These are phyloP conservation scores for Suillus spraguei DNA, from an alignment of 768 basidiomycete species.

Conservation along the genomic window DNA sequence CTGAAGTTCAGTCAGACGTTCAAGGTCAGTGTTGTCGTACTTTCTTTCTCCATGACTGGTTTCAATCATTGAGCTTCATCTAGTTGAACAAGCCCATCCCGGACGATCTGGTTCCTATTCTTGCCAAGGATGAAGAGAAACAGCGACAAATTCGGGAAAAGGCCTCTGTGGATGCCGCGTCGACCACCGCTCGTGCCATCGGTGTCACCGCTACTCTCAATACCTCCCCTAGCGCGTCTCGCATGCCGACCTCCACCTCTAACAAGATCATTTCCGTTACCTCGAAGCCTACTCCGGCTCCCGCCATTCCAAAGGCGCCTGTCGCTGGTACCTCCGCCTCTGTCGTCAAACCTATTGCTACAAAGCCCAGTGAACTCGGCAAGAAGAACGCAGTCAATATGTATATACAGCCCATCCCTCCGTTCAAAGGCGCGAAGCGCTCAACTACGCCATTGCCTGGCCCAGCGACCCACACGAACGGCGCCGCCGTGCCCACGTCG, in stretches of 20 bases:
- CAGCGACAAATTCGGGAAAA: conserved; percentile 83
- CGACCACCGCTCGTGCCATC: conserved; percentile 69
- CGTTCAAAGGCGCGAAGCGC: conserved; percentile 74
- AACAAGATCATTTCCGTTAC: conserved; percentile 31
- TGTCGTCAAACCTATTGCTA: conserved; percentile 30
- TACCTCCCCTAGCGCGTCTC: conserved; percentile 50
- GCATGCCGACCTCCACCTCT: conserved; percentile 34
- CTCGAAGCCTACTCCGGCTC: conserved; percentile 32
- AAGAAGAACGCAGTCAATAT: conserved; percentile 60
- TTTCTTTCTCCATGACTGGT: conserved; percentile 2
- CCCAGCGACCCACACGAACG: conserved; percentile 24
- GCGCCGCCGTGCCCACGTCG: conserved; percentile 46
- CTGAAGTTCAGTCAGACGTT: conserved; percentile 92
- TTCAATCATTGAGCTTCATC: conserved; percentile 4
- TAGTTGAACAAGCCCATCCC: conserved; percentile 95
- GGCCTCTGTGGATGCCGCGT: conserved; percentile 65
- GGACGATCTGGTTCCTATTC: conserved; percentile 88
- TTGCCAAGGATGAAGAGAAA: conserved; percentile 93
- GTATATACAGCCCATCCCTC: conserved; percentile 89
- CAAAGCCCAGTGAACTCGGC: conserved; percentile 33
- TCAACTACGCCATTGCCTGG: conserved; percentile 26
- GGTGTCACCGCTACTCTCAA: conserved; percentile 46
- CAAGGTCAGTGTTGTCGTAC: conserved; percentile 63
- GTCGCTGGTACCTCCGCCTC: conserved; percentile 24
- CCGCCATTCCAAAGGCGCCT: conserved; percentile 27